phyloP scores from a whole-genome alignment of 441 rosid genomes.

The Omphalea diandra region DNA sequence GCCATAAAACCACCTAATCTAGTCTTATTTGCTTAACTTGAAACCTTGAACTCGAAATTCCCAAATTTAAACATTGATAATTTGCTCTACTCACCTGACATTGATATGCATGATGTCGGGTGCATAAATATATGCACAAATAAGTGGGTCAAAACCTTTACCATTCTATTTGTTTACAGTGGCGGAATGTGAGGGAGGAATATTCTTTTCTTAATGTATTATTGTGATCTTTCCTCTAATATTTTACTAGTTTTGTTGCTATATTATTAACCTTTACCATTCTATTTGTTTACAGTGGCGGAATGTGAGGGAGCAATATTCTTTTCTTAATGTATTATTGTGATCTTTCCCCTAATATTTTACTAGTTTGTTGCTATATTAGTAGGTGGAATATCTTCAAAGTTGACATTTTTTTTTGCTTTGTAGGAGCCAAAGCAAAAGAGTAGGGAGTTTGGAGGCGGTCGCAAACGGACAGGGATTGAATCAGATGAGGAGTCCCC shows the following conservation, averaged over 20 bases:
- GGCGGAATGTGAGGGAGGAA: background rate
- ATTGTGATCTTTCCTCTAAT: background rate
- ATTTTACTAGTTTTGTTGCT: background rate
- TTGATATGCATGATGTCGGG: no score
- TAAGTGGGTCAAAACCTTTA: background rate
- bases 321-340: background rate
- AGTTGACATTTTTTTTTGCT: no score
- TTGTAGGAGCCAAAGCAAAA: slow-evolving; percentile 52
- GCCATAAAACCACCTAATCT: no score
- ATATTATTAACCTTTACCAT: no score
- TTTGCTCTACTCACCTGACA: no score
- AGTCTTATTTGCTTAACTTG: background rate
- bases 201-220: background rate
- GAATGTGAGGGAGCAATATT: background rate
- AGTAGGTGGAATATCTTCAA: no score
- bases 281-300: background rate
- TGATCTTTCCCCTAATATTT: no score
- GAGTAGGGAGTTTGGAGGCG: slow-evolving; percentile 41
- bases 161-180: background rate
- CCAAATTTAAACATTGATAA: background rate
- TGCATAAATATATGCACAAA: background rate
- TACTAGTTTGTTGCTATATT: no score
- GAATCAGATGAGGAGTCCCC: slow-evolving; percentile 80
- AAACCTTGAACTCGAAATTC: background rate
- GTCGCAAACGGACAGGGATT: slow-evolving; percentile 55